phyloP scores from a whole-genome alignment of 2,329 filamentous ascomycete species.

The Balansia obtecta region DNA sequence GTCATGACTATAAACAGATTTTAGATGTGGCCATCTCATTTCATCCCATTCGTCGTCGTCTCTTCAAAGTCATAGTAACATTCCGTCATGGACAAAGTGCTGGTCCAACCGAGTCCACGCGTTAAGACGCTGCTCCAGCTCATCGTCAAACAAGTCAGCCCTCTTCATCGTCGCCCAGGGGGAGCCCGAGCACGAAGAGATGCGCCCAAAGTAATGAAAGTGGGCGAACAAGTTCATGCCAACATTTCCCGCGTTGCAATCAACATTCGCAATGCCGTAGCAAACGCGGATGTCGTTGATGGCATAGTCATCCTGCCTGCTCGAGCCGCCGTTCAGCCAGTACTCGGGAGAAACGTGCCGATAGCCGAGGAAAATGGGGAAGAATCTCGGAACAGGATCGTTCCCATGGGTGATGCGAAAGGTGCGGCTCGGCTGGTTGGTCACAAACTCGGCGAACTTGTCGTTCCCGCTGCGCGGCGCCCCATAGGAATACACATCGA shows the following conservation, averaged over 20 bases:
- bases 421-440: slow-evolving; percentile 35
- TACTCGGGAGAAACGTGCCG: slow-evolving; percentile 59
- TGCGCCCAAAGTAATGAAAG: slow-evolving; percentile 33
- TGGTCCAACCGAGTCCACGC: slow-evolving; percentile 3
- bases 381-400: slow-evolving; percentile 58
- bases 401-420: slow-evolving; percentile 54
- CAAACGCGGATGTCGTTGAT: slow-evolving; percentile 32
- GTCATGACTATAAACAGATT: neutral
- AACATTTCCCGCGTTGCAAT: slow-evolving; percentile 38
- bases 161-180: slow-evolving; percentile 18
- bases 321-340: slow-evolving; percentile 36
- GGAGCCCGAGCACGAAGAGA: slow-evolving; percentile 25
- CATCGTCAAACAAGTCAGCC: slow-evolving; percentile 19
- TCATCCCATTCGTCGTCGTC: neutral
- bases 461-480: slow-evolving; percentile 52
- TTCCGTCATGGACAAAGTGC: neutral
- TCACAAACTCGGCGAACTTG: slow-evolving; percentile 40
- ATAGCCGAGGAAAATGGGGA: slow-evolving; percentile 47
- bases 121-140: slow-evolving; percentile 26
- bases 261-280: slow-evolving; percentile 31
- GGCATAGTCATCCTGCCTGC: slow-evolving; percentile 22
- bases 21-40: neutral
- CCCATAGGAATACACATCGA: slow-evolving; percentile 54
- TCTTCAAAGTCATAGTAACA: neutral
- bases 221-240: slow-evolving; percentile 35